phyloP scores from a whole-genome alignment of 1,139 yeast species.

The Sugiyamaella xylanicola region DNA sequence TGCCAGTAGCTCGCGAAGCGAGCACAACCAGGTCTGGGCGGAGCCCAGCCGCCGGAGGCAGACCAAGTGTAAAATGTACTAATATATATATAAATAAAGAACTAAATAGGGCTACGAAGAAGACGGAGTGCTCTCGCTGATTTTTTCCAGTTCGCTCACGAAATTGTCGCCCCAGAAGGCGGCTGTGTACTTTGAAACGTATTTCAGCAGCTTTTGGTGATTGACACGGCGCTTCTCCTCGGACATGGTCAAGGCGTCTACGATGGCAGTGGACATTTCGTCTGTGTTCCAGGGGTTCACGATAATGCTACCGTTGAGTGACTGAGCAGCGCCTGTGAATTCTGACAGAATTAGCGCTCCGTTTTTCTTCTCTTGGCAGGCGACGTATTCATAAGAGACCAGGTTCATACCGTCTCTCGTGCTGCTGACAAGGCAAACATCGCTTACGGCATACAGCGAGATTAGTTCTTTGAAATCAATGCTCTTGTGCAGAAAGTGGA shows the following conservation, averaged over 20 bases:
- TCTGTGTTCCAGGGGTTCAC: conserved; percentile 99
- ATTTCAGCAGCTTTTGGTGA: conserved; percentile 79
- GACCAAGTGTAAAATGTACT: background rate
- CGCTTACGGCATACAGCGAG: conserved; percentile 80
- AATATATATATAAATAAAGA: conserved; percentile 7
- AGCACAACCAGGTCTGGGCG: conserved; percentile 10
- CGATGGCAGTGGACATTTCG: conserved; percentile 81
- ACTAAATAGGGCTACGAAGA: background rate
- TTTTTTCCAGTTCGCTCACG: conserved; percentile 68
- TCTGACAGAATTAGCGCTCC: conserved; percentile 89
- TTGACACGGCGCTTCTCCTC: conserved; percentile 75
- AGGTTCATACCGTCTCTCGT: conserved; percentile 99
- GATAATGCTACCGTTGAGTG: conserved; percentile 86
- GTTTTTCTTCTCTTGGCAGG: conserved; percentile 85
- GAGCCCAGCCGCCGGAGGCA: conserved; percentile 7
- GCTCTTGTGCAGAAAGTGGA: conserved; percentile 92
- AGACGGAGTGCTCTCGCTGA: conserved; percentile 9
- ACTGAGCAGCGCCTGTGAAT: conserved; percentile 99
- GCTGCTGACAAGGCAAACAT: conserved; percentile 88
- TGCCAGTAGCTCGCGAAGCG: background rate
- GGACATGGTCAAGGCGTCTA: conserved; percentile 84
- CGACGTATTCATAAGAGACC: conserved; percentile 94
- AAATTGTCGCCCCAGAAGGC: conserved; percentile 97
- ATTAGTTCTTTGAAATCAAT: conserved; percentile 89
- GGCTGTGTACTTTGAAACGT: conserved; percentile 90